Evolutionary conservation across 495 filamentous ascomycete species (phyloP), one percentile per base, ranked within the genome.

Genomic region (Pseudevernia furfuracea): DNA sequence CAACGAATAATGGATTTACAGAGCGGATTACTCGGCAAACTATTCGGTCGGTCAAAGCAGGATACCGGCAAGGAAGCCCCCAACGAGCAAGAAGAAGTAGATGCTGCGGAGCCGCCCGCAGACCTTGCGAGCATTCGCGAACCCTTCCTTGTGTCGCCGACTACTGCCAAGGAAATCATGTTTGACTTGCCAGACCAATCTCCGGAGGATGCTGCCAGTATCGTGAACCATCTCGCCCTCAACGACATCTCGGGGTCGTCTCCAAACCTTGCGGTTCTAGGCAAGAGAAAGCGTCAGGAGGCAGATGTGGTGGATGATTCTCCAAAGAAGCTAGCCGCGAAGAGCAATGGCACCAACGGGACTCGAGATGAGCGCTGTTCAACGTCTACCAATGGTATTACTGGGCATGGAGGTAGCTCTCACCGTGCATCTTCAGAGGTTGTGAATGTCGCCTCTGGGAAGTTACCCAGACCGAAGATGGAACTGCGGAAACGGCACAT

Each of bases 231-330:
- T 15, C 12, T 44, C 25, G 30, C 41, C 14, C 4, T 59, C n/a
- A 34, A 53, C 23, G 23, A 19, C 23, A 25, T 23, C 21, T 14
- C 32, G n/a, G 39, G n/a, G 19, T 56, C n/a, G n/a, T 15, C 49
- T 34, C 30, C 59, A 14, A 38, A 23, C 28, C 7, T 23, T 25
- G 30, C 41, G 1, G 44, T 52, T 1, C 23, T 17, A 28, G 34
- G 19, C 21, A 66, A 62, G 64, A 66, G 64, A 14, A 66, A 62
- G 55, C 64, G 64, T 37, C 34, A 36, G 15, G n/a, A 48, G 11
- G 6, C n/a, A 38, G 53, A 32, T 56, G 49, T 17, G n/a, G n/a
- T 25, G 15, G 48, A 56, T 17, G 38, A 10, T 3, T 21, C 64
- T 25, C 38, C 37, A 4, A 58, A 48, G 23, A 62, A 57, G 53